Conservation (phyloP, 768 basidiomycete genomes). For the Trametes punicea region DNA sequence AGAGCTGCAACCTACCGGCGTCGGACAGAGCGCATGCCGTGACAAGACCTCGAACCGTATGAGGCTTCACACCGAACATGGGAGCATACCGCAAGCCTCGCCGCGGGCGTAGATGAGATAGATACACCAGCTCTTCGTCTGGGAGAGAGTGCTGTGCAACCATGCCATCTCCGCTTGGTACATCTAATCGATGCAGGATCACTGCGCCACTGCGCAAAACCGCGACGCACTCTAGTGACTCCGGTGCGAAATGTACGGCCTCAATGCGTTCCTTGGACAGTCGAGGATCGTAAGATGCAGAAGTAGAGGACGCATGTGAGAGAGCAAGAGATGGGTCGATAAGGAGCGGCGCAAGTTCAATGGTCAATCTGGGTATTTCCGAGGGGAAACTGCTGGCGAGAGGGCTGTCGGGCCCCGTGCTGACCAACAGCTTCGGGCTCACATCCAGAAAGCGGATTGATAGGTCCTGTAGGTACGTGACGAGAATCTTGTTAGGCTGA, state of each 20-base stretch:
- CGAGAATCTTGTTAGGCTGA: conserved; percentile 60
- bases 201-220: conserved; percentile 55
- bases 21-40: conserved; percentile 64
- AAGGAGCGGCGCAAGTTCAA: conserved; percentile 53
- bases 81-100: conserved; percentile 52
- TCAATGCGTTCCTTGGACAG: conserved; percentile 34
- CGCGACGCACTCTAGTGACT: conserved; percentile 57
- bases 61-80: conserved; percentile 52
- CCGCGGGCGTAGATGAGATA: conserved; percentile 46
- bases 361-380: conserved; percentile 56
- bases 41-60: conserved; percentile 38
- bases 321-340: conserved; percentile 39
- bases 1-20: conserved; percentile 53
- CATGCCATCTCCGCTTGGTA: conserved; percentile 6
- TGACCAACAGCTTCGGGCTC: conserved; percentile 62
- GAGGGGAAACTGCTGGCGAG: conserved; percentile 63
- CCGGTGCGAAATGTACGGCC: conserved; percentile 46
- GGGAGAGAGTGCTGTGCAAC: conserved; percentile 25
- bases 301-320: conserved; percentile 21
- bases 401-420: conserved; percentile 40
- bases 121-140: conserved; percentile 51
- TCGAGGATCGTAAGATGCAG: conserved; percentile 14
- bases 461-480: conserved; percentile 62
- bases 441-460: conserved; percentile 72
- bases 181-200: conserved; percentile 44